These are phyloP conservation scores for Sisymbrium altissimum DNA, from an alignment of 345 rosid genomes.

Conservation along the genomic window DNA sequence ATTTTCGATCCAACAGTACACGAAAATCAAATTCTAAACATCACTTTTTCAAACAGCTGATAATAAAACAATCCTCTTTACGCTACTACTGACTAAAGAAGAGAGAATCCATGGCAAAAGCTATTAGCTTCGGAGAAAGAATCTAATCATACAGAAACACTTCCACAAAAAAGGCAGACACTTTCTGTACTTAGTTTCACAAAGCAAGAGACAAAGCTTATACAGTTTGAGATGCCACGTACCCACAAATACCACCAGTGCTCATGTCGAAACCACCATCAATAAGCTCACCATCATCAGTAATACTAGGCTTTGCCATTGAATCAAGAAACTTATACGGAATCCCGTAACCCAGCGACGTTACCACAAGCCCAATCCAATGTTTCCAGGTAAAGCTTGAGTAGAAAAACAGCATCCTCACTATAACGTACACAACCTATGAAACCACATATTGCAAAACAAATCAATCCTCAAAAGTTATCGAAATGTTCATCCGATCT, in stretches of 20 bases:
- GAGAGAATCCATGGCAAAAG: not conserved
- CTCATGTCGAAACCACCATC: slow-evolving; percentile 92
- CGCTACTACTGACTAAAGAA: not conserved
- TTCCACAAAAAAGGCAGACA: not conserved
- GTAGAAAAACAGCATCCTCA: slow-evolving; percentile 61
- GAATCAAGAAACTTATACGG: slow-evolving; percentile 73
- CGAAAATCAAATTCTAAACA: not conserved
- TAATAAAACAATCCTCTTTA: not conserved
- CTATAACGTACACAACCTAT: slow-evolving; percentile 63
- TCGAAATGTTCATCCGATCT: not conserved
- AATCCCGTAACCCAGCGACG: slow-evolving; percentile 55
- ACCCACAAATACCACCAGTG: slow-evolving; percentile 93
- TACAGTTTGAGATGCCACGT: slow-evolving; percentile 35
- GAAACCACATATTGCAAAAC: not conserved
- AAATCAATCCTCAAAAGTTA: not conserved
- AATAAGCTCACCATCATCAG: slow-evolving; percentile 70
- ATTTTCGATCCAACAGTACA: not conserved
- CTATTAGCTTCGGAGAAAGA: slow-evolving; percentile 7
- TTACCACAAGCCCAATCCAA: slow-evolving; percentile 67
- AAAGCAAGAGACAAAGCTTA: not conserved
- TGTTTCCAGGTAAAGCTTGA: slow-evolving; percentile 80
- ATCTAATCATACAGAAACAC: not conserved
- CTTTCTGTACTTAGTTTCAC: not conserved
- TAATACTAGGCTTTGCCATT: slow-evolving; percentile 73
- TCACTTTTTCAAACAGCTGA: not conserved